Evolutionary conservation across 306 rosid species (phyloP), one percentile per base, ranked within the genome.

Genomic region (Acacia crassicarpa): DNA sequence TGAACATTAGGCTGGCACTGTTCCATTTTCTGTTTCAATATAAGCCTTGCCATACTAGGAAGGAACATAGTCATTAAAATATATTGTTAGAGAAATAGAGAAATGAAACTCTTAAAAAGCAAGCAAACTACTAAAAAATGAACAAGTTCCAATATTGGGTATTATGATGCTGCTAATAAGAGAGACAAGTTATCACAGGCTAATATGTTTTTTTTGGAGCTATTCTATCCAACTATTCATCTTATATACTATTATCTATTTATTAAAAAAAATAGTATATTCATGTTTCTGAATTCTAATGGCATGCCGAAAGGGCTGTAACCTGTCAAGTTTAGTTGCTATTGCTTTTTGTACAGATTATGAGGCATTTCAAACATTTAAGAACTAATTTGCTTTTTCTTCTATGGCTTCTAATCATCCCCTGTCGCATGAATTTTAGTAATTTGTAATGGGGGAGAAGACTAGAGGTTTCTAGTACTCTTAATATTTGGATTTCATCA

Each of bases 91-190:
- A 67, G 25, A 33, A 25, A 27, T 6, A 62, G 67, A 59, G 33
- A 13, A 62, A 27, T 25, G 19, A 62, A 25, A 27, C 9, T 62
- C 67, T 11, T 62, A 1, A 27, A 62, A 62, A 67, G 22, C 4
- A 19, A 30, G 40, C 23, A 66, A 53, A 67, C 4, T 35, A 15
- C 19, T 1, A 54, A 9, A 38, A 67, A 53, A 9, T 33, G 67
- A 23, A 68, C 30, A 38, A 17, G 56, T 19, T 23, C 3, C 62
- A 44, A n/a, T 12, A 69, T 44, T 43, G 20, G 16, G 27, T 71
- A 79, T 79, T 45, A 38, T 44, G 38, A 68, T 79, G 69, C 68
- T 23, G 16, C 20, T 12, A 30, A 71, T 33, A 61, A 45, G 56
- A 67, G n/a, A 53, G 71, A 72, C 38, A 45, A 71, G 14, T 72